phyloP scores from a whole-genome alignment of 148 eudicot species.

The Rhododendron vialii region DNA sequence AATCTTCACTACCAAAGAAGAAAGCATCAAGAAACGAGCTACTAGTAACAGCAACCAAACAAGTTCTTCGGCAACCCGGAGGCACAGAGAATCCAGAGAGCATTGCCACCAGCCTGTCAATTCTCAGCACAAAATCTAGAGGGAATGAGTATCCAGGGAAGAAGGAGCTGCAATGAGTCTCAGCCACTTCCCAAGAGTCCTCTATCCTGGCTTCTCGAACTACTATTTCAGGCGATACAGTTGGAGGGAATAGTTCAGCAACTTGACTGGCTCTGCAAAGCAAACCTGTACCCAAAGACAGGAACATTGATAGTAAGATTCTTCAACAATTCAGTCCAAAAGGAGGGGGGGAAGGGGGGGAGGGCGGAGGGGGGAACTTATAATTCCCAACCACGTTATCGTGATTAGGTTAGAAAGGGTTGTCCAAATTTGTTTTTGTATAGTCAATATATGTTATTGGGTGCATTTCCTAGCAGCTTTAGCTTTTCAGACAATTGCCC shows the following conservation, averaged over 20 bases:
- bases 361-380: background rate
- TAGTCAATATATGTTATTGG: background rate
- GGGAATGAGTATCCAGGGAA: slow-evolving; percentile 92
- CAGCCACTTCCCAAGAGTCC: slow-evolving; percentile 98
- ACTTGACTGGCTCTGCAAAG: slow-evolving; percentile 79
- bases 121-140: slow-evolving; percentile 71
- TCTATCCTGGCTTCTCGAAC: slow-evolving; percentile 92
- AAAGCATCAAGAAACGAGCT: slow-evolving; percentile 41
- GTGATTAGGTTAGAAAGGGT: background rate
- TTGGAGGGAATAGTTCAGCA: slow-evolving; percentile 61
- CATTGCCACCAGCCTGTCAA: slow-evolving; percentile 78
- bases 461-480: background rate
- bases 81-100: slow-evolving; percentile 73
- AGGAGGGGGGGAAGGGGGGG: too few species aligned
- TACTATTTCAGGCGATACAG: slow-evolving; percentile 68
- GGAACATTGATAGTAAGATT: background rate
- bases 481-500: background rate
- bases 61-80: slow-evolving; percentile 75
- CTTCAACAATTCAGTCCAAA: background rate
- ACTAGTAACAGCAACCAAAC: slow-evolving; percentile 82
- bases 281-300: slow-evolving; percentile 31
- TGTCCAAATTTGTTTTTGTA: too few species aligned
- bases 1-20: slow-evolving; percentile 59
- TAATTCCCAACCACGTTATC: background rate
- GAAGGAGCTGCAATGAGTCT: slow-evolving; percentile 97